Evolutionary conservation across 202 grass and related monocot species (phyloP).

Genomic region (Saccharum hybrid): DNA sequence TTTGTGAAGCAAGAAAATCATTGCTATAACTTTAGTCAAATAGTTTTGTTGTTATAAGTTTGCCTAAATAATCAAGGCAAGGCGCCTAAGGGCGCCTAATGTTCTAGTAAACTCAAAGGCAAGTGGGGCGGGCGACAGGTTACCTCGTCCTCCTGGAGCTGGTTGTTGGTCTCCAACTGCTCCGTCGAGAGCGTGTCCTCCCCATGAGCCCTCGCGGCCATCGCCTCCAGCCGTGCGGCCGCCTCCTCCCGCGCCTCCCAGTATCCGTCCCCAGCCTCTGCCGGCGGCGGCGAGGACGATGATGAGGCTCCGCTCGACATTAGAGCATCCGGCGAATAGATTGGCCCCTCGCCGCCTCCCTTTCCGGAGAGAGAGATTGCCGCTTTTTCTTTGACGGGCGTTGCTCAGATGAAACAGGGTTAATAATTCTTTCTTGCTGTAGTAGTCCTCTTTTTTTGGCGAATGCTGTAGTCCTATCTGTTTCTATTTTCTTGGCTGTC

Average conservation of each 20-base stretch:
- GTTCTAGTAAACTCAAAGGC: background rate
- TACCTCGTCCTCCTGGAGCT: slow-evolving; percentile 69
- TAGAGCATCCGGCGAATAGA: background rate
- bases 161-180: slow-evolving; percentile 47
- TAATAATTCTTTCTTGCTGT: too few species aligned
- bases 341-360: too few species aligned
- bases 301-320: slow-evolving; percentile 11
- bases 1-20: background rate
- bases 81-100: background rate
- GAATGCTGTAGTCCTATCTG: too few species aligned
- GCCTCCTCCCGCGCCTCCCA: slow-evolving; percentile 43
- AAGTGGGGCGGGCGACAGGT: background rate
- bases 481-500: too few species aligned
- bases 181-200: slow-evolving; percentile 51
- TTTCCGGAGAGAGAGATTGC: background rate
- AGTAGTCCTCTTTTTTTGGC: too few species aligned
- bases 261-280: background rate
- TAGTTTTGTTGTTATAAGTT: background rate
- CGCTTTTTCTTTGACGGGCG: background rate
- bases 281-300: background rate
- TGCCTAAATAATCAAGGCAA: background rate
- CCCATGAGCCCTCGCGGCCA: slow-evolving; percentile 31
- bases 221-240: slow-evolving; percentile 39
- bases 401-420: too few species aligned
- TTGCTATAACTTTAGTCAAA: background rate